These are phyloP conservation scores for Exophiala sp. DNA, from an alignment of 2,329 filamentous ascomycete species.

Conservation along the genomic window DNA sequence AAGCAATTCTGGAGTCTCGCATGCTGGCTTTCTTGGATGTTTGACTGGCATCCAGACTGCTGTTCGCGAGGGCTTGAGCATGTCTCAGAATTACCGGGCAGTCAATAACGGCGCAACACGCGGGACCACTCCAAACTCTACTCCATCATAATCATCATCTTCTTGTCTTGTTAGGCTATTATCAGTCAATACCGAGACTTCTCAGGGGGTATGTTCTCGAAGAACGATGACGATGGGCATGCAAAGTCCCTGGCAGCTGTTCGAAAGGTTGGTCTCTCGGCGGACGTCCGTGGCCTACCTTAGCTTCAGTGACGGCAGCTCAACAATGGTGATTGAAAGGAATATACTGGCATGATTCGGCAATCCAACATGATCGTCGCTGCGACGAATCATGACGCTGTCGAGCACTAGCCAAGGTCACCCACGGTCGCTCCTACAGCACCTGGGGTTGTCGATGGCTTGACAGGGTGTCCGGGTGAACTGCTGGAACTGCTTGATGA, in stretches of 20 bases:
- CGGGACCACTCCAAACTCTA: constrained; percentile 40
- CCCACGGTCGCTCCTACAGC: constrained; percentile 21
- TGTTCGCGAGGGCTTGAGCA: constrained; percentile 42
- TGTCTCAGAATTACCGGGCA: constrained; percentile 47
- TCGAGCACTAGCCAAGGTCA: constrained; percentile 26
- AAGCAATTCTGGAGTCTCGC: constrained; percentile 36
- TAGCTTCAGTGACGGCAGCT: constrained; percentile 47
- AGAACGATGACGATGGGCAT: constrained; percentile 7
- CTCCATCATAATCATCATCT: constrained; percentile 47
- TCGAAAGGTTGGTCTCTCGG: constrained; percentile 31
- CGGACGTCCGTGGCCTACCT: constrained; percentile 53
- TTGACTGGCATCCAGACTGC: constrained; percentile 48
- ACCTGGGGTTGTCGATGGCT: neutral
- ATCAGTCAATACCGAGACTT: constrained; percentile 50
- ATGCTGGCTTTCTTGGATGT: constrained; percentile 48
- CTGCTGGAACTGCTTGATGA: constrained; percentile 25
- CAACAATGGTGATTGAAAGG: constrained; percentile 51
- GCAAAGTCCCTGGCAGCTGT: constrained; percentile 21
- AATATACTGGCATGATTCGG: constrained; percentile 45
- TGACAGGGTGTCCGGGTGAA: constrained; percentile 12
- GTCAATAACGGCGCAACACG: constrained; percentile 41
- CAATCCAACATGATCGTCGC: constrained; percentile 48
- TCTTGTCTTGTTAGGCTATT: constrained; percentile 49
- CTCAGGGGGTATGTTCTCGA: constrained; percentile 35
- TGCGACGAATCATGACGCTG: constrained; percentile 52